Percentiles rank a stretch among this genome's conserved stretches.
These are phyloP conservation scores for Trametes cingulata DNA, from an alignment of 768 basidiomycete species.

Conservation along the genomic window DNA sequence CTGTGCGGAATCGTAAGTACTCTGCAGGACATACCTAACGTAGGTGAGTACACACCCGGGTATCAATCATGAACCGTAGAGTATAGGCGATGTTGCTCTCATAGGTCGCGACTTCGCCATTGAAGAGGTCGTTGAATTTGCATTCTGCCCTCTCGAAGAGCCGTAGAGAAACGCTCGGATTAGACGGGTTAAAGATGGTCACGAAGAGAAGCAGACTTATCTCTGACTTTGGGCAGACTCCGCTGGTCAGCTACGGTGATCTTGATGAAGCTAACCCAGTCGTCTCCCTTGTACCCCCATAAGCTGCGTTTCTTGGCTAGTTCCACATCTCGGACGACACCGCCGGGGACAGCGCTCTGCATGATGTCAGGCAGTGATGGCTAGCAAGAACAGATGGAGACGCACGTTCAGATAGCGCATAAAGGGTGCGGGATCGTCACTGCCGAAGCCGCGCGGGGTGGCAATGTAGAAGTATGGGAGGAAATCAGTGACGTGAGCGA, in stretches of 20 bases:
- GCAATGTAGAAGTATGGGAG: constrained; percentile 93
- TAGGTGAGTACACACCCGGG: constrained; percentile 56
- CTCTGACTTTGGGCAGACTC: constrained; percentile 85
- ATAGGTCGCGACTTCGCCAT: constrained; percentile 62
- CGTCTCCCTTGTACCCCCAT: constrained; percentile 89
- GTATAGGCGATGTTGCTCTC: constrained; percentile 94
- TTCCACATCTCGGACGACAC: constrained; percentile 53
- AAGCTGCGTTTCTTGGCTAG: constrained; percentile 69
- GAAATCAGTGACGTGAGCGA: constrained; percentile 81
- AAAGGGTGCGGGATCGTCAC: constrained; percentile 67
- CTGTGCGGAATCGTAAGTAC: constrained; percentile 38
- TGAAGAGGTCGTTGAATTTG: constrained; percentile 47
- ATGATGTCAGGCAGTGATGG: background rate
- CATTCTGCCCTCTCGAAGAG: constrained; percentile 58
- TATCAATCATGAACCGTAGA: constrained; percentile 97
- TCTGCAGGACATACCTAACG: background rate
- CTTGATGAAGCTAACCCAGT: constrained; percentile 79
- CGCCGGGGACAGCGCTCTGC: constrained; percentile 37
- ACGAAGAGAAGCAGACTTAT: constrained; percentile 57
- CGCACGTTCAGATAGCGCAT: constrained; percentile 74
- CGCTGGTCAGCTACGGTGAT: constrained; percentile 74
- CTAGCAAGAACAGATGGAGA: constrained; percentile 2
- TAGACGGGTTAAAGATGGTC: background rate
- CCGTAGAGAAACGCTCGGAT: constrained; percentile 32
- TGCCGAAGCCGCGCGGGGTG: constrained; percentile 79